Base-by-base conservation (phyloP, 257 asterid genomes). In the Petunia axillaris region DNA sequence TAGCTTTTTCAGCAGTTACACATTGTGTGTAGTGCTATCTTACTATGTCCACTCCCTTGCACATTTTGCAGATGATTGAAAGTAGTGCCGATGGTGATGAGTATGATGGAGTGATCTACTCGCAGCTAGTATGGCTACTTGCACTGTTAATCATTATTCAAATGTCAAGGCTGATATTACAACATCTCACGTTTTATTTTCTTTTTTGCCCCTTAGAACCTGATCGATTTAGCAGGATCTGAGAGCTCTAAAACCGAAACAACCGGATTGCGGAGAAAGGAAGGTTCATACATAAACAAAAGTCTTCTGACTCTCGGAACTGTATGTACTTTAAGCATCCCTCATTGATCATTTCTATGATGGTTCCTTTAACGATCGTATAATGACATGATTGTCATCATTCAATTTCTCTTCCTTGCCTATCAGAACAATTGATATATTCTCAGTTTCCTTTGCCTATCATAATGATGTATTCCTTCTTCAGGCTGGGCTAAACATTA, bases 171-270 rank as follows among this genome's bases (percentile, higher is more conserved):
- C 60, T 62, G 53, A 8, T 63, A 38, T 14, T 65, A 37, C 77
- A 62, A 65, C 58, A 76, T 81, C 79, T 46, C 41, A 48, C 77
- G 74, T 55, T 64, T 62, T 25, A 25, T 48, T 57, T 59, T 62
- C 77, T 84, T 80, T 84, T 77, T 83, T 83, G 63, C 79, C 54
- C 57, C 86, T 77, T 78, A 95, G 99, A 95, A 95, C 88, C 88
- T 95, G 83, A 95, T 95, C 66, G 99, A 95, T 85, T 89, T 95
- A 82, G 99, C 85, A 57, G 85, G 85, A 68, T 82, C 85, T 54
- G 85, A 82, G 77, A 82, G 85, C 63, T 82, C 85, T 64, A 82
- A 82, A 77, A 82, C 85, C 46, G 85, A 82, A 77, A 82, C 85
- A 55, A 82, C 85, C 14, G 85, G 85, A 43, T 68, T 82, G 25